These are phyloP conservation scores for Lippia alba DNA, from an alignment of 305 asterid species.

Conservation along the genomic window DNA sequence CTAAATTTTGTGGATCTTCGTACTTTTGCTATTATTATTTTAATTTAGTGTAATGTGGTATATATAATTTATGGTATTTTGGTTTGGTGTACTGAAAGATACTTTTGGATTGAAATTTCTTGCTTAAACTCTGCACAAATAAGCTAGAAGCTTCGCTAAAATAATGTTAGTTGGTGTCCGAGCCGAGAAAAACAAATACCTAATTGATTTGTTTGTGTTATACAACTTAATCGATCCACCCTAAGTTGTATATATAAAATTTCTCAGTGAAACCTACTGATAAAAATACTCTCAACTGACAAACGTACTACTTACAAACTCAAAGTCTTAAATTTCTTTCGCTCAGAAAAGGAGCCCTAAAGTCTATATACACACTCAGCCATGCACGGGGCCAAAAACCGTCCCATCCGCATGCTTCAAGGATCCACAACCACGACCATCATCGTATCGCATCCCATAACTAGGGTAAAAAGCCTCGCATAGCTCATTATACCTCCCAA, in stretches of 20 bases:
- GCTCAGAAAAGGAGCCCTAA: background rate
- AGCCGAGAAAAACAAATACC: no score
- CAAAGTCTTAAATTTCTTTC: background rate
- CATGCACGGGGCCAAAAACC: slow-evolving; percentile 33
- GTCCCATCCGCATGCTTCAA: slow-evolving; percentile 16
- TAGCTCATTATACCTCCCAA: slow-evolving; percentile 58
- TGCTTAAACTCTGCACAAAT: no score
- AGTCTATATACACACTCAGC: slow-evolving; percentile 23
- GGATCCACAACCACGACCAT: background rate
- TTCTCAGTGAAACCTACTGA: background rate
- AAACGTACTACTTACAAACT: slow-evolving; percentile 1
- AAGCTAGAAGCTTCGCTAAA: no score
- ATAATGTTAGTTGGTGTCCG: no score
- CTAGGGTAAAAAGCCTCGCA: slow-evolving; percentile 54
- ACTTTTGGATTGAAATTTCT: no score
- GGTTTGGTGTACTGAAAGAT: no score
- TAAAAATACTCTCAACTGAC: no score
- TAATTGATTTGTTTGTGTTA: background rate
- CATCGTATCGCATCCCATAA: background rate
- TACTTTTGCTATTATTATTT: no score
- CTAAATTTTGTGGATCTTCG: no score
- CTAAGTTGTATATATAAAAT: no score
- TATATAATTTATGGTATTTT: no score
- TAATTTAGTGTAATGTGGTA: no score
- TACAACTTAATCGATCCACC: background rate